Evolutionary conservation across 768 basidiomycete genomes (phyloP).

Genomic region (Phanerochaete sordida): DNA sequence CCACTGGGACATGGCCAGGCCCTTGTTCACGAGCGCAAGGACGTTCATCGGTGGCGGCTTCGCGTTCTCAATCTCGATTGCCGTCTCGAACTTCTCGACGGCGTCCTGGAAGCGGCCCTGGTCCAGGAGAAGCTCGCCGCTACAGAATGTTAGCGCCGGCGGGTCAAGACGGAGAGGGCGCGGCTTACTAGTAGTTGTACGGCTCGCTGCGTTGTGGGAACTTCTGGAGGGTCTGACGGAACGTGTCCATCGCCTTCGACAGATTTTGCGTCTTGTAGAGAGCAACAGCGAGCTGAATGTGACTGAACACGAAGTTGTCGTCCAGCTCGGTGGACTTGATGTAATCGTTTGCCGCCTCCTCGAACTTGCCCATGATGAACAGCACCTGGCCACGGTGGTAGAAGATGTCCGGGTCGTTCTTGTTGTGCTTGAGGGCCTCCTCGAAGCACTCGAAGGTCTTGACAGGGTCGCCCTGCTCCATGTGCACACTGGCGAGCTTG

Average conservation of each 20-base stretch:
- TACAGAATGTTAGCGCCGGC: conserved; percentile 34
- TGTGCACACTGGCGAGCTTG: conserved; percentile 95
- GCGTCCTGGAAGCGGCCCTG: conserved; percentile 86
- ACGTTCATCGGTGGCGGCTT: conserved; percentile 67
- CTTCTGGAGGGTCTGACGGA: conserved; percentile 76
- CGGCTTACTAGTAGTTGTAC: conserved; percentile 87
- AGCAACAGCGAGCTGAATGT: conserved; percentile 96
- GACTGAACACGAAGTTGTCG: conserved; percentile 88
- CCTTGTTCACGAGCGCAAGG: conserved; percentile 94
- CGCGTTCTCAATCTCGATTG: conserved; percentile 80
- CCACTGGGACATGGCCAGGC: conserved; percentile 95
- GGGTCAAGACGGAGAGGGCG: background rate
- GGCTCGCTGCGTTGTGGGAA: conserved; percentile 90
- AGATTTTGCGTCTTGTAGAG: conserved; percentile 87
- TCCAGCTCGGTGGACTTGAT: conserved; percentile 87
- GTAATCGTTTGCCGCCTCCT: conserved; percentile 86
- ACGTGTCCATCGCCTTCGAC: conserved; percentile 84
- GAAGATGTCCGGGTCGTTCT: conserved; percentile 91
- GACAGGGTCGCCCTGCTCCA: conserved; percentile 86
- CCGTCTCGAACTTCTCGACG: conserved; percentile 88
- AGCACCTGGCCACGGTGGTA: conserved; percentile 98
- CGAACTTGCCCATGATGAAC: conserved; percentile 93
- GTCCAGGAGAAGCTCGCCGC: conserved; percentile 92
- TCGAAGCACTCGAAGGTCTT: conserved; percentile 92
- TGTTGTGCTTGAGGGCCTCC: conserved; percentile 76